Conservation (phyloP, 1,284 basidiomycete species). For the Marasmius oreades region DNA sequence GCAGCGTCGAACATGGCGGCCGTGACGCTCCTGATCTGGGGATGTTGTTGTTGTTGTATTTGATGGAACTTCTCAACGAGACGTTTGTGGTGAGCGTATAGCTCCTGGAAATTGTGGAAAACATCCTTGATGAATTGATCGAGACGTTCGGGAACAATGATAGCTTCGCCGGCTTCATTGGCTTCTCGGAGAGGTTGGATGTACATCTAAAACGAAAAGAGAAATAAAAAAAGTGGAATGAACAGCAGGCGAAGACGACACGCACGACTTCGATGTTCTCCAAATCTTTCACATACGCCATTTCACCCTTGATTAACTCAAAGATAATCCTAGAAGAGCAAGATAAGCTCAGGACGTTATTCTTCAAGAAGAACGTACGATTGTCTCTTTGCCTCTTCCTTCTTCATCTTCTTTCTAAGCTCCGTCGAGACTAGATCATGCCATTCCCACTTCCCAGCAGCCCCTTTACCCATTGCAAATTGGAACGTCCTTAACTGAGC, state of each 20-base stretch:
- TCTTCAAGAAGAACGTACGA: conserved; percentile 56
- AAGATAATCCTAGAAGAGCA: conserved; percentile 71
- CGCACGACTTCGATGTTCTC: conserved; percentile 80
- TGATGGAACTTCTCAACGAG: conserved; percentile 83
- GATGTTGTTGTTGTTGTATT: conserved; percentile 89
- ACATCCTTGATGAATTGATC: conserved; percentile 83
- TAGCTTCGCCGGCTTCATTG: conserved; percentile 72
- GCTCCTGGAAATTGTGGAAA: conserved; percentile 86
- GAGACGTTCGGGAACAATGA: conserved; percentile 71
- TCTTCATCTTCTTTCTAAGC: conserved; percentile 59
- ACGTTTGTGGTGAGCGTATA: conserved; percentile 69
- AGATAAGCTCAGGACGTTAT: conserved; percentile 1
- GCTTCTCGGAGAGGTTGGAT: conserved; percentile 71
- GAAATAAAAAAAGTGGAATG: conserved; percentile 6
- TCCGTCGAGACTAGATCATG: conserved; percentile 78
- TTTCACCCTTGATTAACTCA: conserved; percentile 94
- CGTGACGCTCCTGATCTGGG: conserved; percentile 78
- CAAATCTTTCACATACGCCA: conserved; percentile 91
- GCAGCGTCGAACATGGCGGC: conserved; percentile 87
- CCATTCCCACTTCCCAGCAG: conserved; percentile 81
- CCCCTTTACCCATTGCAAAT: conserved; percentile 76
- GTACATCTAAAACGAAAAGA: conserved; percentile 53
- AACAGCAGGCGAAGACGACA: conserved; percentile 13
- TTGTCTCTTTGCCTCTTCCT: conserved; percentile 85
- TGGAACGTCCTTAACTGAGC: conserved; percentile 85